Conservation (phyloP, 371 early-diverging fungal species). For the Mucor indicus region DNA sequence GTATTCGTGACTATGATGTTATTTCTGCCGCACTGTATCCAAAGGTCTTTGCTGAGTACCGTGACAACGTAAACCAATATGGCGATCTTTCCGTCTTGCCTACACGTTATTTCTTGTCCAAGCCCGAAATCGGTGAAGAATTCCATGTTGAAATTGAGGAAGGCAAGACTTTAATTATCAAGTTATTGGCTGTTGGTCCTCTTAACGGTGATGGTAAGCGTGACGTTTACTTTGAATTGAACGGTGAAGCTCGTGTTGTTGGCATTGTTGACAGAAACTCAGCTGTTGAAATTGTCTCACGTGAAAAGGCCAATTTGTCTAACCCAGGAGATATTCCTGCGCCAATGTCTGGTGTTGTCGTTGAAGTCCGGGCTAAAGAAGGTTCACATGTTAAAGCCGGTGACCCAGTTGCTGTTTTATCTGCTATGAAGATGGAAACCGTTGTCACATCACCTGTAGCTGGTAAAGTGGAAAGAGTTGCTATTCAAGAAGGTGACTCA, state of each 20-base stretch:
- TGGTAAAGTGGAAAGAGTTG: conserved; percentile 74
- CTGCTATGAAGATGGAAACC: conserved; percentile 98
- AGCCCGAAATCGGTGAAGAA: conserved; percentile 83
- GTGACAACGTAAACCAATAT: conserved; percentile 62
- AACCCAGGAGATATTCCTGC: conserved; percentile 83
- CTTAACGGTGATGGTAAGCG: conserved; percentile 73
- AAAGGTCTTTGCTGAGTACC: conserved; percentile 87
- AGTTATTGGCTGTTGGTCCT: conserved; percentile 83
- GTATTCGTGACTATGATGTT: conserved; percentile 81
- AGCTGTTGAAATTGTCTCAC: conserved; percentile 59
- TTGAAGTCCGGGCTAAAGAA: conserved; percentile 80
- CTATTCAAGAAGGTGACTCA: conserved; percentile 72
- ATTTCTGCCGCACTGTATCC: conserved; percentile 88
- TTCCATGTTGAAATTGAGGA: conserved; percentile 79
- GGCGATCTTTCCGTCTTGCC: conserved; percentile 86
- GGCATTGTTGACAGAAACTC: conserved; percentile 61
- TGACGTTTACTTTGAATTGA: conserved; percentile 92
- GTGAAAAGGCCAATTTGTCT: conserved; percentile 74
- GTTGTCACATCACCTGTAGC: conserved; percentile 82
- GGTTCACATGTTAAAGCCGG: conserved; percentile 83
- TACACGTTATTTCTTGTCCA: conserved; percentile 84
- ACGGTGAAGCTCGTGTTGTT: conserved; percentile 89
- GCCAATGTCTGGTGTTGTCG: conserved; percentile 91
- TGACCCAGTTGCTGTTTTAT: conserved; percentile 85
- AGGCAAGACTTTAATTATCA: conserved; percentile 87